phyloP scores from a whole-genome alignment of 2,329 filamentous ascomycete genomes.

The Microdochium trichocladiopsis region DNA sequence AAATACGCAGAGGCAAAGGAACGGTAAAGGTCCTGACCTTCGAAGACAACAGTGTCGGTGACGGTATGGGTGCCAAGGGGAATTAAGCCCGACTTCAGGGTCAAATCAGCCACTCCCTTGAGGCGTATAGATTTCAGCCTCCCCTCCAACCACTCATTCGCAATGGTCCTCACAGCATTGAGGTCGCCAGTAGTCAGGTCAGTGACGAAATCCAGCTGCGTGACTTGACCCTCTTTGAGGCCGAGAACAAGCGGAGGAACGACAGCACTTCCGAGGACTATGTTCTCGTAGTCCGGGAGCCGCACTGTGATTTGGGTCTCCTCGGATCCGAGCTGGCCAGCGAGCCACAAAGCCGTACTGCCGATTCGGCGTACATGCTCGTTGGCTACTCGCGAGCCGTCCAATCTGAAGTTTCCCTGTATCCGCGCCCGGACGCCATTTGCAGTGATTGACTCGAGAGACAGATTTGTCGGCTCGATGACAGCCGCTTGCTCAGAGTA shows the following conservation, averaged over 20 bases:
- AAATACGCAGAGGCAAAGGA: conserved; percentile 55
- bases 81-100: conserved; percentile 72
- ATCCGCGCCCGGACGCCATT: conserved; percentile 74
- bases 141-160: conserved; percentile 83
- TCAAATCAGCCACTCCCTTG: conserved; percentile 65
- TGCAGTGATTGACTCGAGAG: conserved; percentile 76
- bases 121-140: conserved; percentile 65
- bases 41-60: conserved; percentile 67
- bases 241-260: conserved; percentile 71
- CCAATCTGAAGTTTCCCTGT: conserved; percentile 74
- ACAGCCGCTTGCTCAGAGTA: conserved; percentile 81
- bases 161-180: conserved; percentile 69
- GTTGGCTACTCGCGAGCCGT: conserved; percentile 68
- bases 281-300: conserved; percentile 74
- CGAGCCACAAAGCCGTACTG: conserved; percentile 71
- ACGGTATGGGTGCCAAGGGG: conserved; percentile 71
- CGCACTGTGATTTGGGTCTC: conserved; percentile 68
- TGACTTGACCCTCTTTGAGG: conserved; percentile 71
- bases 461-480: conserved; percentile 75
- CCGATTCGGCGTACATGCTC: conserved; percentile 69
- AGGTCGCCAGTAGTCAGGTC: conserved; percentile 71
- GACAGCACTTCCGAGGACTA: conserved; percentile 68
- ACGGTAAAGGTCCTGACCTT: conserved; percentile 71
- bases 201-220: conserved; percentile 70
- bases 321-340: conserved; percentile 66